Conservation (phyloP, 169 alveolate genomes). For the Plasmodium ovale region DNA sequence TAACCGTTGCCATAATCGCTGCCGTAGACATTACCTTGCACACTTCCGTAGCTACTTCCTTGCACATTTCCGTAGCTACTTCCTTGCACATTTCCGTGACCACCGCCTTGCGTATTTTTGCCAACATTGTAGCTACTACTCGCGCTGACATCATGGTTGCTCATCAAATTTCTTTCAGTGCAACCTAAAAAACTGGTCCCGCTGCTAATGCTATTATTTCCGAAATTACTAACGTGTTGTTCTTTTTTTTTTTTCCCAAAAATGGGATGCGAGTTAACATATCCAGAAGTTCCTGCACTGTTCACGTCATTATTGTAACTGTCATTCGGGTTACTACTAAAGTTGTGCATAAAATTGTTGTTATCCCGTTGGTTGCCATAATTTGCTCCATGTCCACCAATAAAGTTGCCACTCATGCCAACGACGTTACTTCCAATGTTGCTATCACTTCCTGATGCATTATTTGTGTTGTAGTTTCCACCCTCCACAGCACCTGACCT, state of each 20-base stretch:
- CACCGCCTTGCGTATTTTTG: too few species aligned
- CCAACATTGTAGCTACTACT: neutral
- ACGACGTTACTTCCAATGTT: neutral
- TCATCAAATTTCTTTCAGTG: neutral
- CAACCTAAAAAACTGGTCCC: neutral
- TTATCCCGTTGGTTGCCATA: neutral
- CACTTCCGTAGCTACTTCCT: too few species aligned
- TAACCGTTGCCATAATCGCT: too few species aligned
- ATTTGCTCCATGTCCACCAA: neutral
- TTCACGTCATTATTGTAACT: neutral
- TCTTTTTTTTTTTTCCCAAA: constrained; percentile 11
- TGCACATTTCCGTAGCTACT: too few species aligned
- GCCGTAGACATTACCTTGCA: too few species aligned
- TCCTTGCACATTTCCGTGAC: too few species aligned
- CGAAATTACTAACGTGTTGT: neutral
- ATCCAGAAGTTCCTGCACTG: constrained; percentile 3
- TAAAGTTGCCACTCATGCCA: neutral
- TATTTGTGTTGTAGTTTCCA: too few species aligned
- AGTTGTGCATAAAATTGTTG: neutral
- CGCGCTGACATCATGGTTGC: neutral
- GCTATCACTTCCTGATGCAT: too few species aligned
- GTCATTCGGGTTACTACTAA: neutral
- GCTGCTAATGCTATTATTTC: neutral
- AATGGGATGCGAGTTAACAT: constrained; percentile 33
- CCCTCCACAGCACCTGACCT: neutral